phyloP scores from a whole-genome alignment of 495 filamentous ascomycete species.

The Tuber microsphaerosporum region DNA sequence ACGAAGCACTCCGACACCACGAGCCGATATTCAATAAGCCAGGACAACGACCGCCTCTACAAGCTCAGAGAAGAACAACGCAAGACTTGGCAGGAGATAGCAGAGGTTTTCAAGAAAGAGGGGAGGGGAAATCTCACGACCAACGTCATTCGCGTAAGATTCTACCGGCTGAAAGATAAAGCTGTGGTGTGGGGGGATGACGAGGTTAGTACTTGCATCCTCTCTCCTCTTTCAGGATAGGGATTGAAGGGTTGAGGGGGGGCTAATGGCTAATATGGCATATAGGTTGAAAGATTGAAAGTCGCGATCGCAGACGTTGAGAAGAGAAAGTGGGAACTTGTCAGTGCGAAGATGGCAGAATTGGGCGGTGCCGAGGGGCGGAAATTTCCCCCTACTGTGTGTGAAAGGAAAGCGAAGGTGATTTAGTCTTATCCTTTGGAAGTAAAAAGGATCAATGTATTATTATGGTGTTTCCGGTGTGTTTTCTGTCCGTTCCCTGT shows the following conservation, averaged over 20 bases:
- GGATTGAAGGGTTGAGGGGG: neutral
- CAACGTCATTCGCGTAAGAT: conserved; percentile 1
- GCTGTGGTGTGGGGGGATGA: conserved; percentile 10
- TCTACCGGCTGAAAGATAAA: conserved; percentile 6
- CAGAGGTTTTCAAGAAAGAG: conserved; percentile 10
- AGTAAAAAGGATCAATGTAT: neutral
- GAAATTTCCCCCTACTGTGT: conserved; percentile 7
- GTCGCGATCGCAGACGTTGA: conserved; percentile 13
- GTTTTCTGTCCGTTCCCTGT: neutral
- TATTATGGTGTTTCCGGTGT: neutral
- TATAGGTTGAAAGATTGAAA: conserved; percentile 11
- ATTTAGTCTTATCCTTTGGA: neutral
- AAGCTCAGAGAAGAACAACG: conserved; percentile 5
- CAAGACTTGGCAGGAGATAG: conserved; percentile 9
- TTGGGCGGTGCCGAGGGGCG: neutral
- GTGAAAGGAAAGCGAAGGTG: conserved; percentile 9
- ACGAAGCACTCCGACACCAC: conserved; percentile 2
- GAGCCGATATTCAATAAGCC: neutral
- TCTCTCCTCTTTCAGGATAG: neutral
- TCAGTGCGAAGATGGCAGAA: conserved; percentile 10
- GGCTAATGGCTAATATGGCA: neutral
- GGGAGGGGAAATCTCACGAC: conserved; percentile 10
- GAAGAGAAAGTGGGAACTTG: conserved; percentile 9
- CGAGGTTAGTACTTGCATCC: conserved; percentile 2
- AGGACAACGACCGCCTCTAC: conserved; percentile 10